Conservation (phyloP, 768 basidiomycete genomes). For the Tylopilus felleus region DNA sequence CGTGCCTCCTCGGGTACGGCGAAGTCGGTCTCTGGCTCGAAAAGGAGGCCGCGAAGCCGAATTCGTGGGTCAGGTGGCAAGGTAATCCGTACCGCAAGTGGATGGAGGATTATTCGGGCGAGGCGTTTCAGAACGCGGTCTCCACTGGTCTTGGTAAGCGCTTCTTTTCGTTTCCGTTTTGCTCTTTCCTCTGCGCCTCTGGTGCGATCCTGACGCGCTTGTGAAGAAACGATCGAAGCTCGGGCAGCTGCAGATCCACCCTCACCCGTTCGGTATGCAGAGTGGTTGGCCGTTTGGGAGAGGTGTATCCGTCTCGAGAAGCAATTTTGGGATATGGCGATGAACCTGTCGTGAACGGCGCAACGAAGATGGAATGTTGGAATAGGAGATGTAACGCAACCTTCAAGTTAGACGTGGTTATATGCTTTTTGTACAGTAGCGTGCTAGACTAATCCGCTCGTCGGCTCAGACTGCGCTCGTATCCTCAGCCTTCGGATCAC, state of each 20-base stretch:
- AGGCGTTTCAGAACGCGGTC: constrained; percentile 70
- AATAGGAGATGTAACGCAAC: too few relatives aligned
- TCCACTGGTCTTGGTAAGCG: constrained; percentile 65
- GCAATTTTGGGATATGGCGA: constrained; percentile 82
- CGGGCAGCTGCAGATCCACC: constrained; percentile 62
- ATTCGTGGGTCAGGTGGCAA: constrained; percentile 53
- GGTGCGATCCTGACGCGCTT: neutral
- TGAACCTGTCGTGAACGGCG: constrained; percentile 24
- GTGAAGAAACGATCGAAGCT: constrained; percentile 68
- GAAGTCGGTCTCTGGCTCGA: constrained; percentile 86
- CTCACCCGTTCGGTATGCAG: constrained; percentile 51
- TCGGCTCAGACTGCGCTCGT: too few relatives aligned
- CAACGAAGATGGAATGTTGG: neutral
- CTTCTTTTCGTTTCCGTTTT: neutral
- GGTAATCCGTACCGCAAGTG: constrained; percentile 74
- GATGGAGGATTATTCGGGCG: constrained; percentile 79
- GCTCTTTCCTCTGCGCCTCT: neutral
- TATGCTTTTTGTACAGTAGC: too few relatives aligned
- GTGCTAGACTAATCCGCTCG: too few relatives aligned
- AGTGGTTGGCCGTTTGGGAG: constrained; percentile 73
- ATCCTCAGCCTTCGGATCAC: too few relatives aligned
- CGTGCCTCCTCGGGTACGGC: constrained; percentile 89
- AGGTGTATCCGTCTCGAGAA: constrained; percentile 75
- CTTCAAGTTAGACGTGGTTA: too few relatives aligned
- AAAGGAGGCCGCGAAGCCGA: constrained; percentile 43